These are phyloP conservation scores for Candida albicans DNA, from an alignment of 1,139 yeast genomes.

Conservation along the genomic window DNA sequence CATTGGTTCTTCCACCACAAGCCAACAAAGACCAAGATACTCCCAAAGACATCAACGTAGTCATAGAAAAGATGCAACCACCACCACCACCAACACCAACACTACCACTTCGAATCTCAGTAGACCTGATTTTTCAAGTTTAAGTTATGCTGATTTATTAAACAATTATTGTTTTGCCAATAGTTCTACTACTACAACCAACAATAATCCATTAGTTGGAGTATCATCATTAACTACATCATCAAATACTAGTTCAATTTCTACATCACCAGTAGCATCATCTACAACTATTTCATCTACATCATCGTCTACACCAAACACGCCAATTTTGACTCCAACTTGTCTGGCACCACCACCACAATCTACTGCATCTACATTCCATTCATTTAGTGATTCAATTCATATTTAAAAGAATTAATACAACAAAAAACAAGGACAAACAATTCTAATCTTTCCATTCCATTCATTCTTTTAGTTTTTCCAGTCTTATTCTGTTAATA, in stretches of 20 bases:
- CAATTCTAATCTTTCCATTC: background rate
- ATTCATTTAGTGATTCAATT: constrained; percentile 35
- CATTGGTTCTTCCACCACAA: background rate
- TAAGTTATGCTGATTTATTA: constrained; percentile 32
- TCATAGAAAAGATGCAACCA: constrained; percentile 5
- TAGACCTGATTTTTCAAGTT: constrained; percentile 14
- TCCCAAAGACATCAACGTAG: constrained; percentile 12
- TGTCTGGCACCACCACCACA: constrained; percentile 8
- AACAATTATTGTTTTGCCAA: constrained; percentile 36
- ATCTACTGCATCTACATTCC: constrained; percentile 21
- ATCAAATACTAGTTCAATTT: constrained; percentile 2
- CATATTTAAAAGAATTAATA: constrained; percentile 20
- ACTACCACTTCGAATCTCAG: background rate
- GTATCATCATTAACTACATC: background rate
- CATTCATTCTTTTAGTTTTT: background rate
- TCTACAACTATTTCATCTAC: constrained; percentile 6
- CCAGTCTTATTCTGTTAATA: background rate
- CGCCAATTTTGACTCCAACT: constrained; percentile 5
- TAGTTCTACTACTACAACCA: constrained; percentile 14
- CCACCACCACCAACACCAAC: constrained; percentile 4
- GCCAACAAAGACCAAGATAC: constrained; percentile 9
- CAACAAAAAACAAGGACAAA: background rate
- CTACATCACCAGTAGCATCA: constrained; percentile 2
- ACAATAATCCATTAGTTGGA: too few species aligned
- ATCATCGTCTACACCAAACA: constrained; percentile 6